Conservation (phyloP, 2,329 filamentous ascomycete genomes). For the Ilyonectria mors-panacis region DNA sequence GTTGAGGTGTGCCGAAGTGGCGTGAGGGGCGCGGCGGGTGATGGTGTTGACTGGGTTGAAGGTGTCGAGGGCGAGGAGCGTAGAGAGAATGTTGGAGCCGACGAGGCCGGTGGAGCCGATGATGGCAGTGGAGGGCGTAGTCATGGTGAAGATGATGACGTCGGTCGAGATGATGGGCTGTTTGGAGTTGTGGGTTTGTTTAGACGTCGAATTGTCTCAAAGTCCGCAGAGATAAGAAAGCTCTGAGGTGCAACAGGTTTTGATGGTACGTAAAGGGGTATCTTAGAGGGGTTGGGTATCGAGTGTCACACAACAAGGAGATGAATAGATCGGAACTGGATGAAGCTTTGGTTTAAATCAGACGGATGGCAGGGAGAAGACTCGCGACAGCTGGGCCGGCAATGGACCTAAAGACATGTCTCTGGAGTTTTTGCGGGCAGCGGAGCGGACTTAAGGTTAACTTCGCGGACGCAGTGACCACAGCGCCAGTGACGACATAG, state of each 20-base stretch:
- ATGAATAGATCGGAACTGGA: neutral
- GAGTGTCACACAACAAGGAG: neutral
- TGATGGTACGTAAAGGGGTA: neutral
- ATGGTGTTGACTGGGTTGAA: constrained; percentile 73
- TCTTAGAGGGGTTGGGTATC: neutral
- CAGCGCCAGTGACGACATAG: neutral
- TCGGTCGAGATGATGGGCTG: neutral
- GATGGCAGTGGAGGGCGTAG: constrained; percentile 62
- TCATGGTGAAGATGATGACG: constrained; percentile 44
- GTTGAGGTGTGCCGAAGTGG: constrained; percentile 72
- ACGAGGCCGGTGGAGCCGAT: constrained; percentile 78
- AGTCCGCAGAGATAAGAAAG: neutral
- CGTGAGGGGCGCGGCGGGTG: constrained; percentile 74
- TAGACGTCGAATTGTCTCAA: neutral
- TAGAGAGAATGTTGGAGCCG: constrained; percentile 81
- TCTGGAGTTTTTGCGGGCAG: neutral
- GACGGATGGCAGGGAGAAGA: neutral
- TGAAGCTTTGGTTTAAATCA: neutral
- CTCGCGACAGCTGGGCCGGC: neutral
- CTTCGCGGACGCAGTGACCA: neutral
- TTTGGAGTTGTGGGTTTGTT: neutral
- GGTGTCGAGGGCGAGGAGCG: constrained; percentile 69
- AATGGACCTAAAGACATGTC: neutral
- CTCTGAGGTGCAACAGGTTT: neutral
- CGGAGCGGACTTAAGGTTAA: neutral